These are phyloP conservation scores for Yarrowia keelungensis DNA, from an alignment of 805 yeast species.

Conservation along the genomic window DNA sequence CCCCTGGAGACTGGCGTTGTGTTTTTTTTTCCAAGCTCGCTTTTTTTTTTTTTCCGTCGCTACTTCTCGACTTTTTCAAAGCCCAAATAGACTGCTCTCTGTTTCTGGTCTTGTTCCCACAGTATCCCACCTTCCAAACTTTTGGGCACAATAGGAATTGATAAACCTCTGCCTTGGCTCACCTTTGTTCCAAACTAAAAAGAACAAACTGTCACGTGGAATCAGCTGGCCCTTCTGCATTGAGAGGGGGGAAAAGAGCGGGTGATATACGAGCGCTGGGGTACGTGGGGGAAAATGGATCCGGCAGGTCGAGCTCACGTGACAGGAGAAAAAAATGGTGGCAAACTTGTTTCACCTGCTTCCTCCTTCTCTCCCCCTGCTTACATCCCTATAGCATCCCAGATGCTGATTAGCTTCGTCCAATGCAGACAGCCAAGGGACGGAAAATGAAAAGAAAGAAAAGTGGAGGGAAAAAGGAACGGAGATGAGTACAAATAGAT, in stretches of 20 bases:
- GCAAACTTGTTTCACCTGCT: too few relatives aligned
- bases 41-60: background rate
- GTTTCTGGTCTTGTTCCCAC: too few relatives aligned
- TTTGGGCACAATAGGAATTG: constrained; percentile 33
- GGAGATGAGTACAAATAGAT: background rate
- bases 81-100: too few relatives aligned
- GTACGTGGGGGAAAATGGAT: too few relatives aligned
- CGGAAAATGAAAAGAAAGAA: background rate
- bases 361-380: background rate
- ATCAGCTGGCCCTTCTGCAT: constrained; percentile 36
- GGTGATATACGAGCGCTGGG: too few relatives aligned
- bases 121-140: constrained; percentile 1
- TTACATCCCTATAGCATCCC: constrained; percentile 8
- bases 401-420: constrained; percentile 9
- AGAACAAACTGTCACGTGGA: constrained; percentile 35
- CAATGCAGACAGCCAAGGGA: constrained; percentile 6
- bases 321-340: too few relatives aligned
- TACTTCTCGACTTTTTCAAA: too few relatives aligned
- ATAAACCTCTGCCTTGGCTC: constrained; percentile 36
- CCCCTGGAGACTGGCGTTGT: too few relatives aligned
- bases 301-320: too few relatives aligned
- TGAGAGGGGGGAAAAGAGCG: constrained; percentile 16
- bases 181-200: constrained; percentile 25
- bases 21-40: background rate
- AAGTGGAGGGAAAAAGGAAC: background rate